These are phyloP conservation scores for Daedaleopsis sinensis DNA, from an alignment of 768 basidiomycete genomes.

Conservation along the genomic window DNA sequence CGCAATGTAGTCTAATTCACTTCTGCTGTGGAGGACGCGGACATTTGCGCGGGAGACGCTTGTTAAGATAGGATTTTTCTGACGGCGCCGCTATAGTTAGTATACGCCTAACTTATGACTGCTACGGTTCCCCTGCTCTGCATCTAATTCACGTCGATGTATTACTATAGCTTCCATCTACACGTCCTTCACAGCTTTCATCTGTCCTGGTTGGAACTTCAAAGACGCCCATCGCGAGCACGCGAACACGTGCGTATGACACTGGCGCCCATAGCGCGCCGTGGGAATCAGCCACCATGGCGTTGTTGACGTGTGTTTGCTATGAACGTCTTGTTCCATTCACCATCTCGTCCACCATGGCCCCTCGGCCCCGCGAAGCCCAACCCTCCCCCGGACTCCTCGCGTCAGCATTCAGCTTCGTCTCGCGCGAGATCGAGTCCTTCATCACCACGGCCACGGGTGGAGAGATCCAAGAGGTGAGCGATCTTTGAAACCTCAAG, in stretches of 20 bases:
- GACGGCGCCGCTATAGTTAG: conserved; percentile 3
- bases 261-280: conserved; percentile 1
- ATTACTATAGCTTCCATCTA: conserved; percentile 23
- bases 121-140: conserved; percentile 8
- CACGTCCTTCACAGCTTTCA: conserved; percentile 1
- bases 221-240: too few species aligned
- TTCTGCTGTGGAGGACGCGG: conserved; percentile 10
- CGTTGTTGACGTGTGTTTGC: conserved; percentile 22
- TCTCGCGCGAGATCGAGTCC: conserved; percentile 70
- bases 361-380: conserved; percentile 8
- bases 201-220: too few species aligned
- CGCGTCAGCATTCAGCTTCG: conserved; percentile 67
- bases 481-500: not conserved
- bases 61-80: not conserved
- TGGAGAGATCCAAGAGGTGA: conserved; percentile 56
- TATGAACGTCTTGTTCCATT: conserved; percentile 14
- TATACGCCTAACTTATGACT: conserved; percentile 24
- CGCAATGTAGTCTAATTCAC: conserved; percentile 3
- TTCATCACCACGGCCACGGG: conserved; percentile 70
- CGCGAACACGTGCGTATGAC: too few species aligned
- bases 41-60: conserved; percentile 9
- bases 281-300: conserved; percentile 18
- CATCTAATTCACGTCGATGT: conserved; percentile 20
- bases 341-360: conserved; percentile 12
- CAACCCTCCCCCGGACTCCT: conserved; percentile 44